phyloP scores from a whole-genome alignment of 768 basidiomycete species.

The Amylocystis lapponica region DNA sequence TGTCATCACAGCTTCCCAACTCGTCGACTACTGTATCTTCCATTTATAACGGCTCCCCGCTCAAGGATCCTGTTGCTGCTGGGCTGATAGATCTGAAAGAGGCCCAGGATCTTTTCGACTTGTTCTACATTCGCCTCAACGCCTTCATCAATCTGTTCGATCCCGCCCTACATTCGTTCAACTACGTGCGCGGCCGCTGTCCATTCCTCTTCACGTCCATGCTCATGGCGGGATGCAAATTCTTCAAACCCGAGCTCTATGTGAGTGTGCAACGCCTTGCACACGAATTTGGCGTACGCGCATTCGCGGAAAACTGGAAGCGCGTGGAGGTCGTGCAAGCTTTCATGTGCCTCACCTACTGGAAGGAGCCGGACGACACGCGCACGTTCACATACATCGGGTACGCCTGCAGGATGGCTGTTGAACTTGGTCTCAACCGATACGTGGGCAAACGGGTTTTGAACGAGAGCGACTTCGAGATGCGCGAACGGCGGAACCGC shows the following conservation, averaged over 20 bases:
- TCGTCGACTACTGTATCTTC: constrained; percentile 2
- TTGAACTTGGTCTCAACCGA: constrained; percentile 76
- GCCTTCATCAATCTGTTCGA: constrained; percentile 89
- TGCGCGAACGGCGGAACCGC: constrained; percentile 73
- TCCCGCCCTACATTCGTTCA: constrained; percentile 74
- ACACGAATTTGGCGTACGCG: constrained; percentile 66
- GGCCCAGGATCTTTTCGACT: constrained; percentile 68
- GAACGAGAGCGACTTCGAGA: constrained; percentile 59
- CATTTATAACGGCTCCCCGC: constrained; percentile 4
- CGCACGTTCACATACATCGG: constrained; percentile 87
- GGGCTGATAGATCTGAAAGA: constrained; percentile 67
- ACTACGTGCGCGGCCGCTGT: constrained; percentile 74
- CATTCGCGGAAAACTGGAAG: constrained; percentile 75
- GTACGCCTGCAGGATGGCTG: constrained; percentile 84
- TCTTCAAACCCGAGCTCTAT: constrained; percentile 67
- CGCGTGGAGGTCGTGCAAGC: constrained; percentile 86
- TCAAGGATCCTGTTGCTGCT: constrained; percentile 61
- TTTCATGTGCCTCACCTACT: constrained; percentile 84
- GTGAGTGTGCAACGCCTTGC: constrained; percentile 66
- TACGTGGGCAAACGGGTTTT: constrained; percentile 49
- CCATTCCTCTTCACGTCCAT: constrained; percentile 83
- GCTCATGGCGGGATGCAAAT: constrained; percentile 81
- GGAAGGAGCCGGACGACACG: constrained; percentile 84
- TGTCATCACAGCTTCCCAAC: constrained; percentile 19
- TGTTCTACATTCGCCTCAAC: constrained; percentile 78